Percentiles rank a stretch among this genome's conserved stretches.
Conservation (phyloP, 2,329 filamentous ascomycete species). For the Hypoxylon sp. region DNA sequence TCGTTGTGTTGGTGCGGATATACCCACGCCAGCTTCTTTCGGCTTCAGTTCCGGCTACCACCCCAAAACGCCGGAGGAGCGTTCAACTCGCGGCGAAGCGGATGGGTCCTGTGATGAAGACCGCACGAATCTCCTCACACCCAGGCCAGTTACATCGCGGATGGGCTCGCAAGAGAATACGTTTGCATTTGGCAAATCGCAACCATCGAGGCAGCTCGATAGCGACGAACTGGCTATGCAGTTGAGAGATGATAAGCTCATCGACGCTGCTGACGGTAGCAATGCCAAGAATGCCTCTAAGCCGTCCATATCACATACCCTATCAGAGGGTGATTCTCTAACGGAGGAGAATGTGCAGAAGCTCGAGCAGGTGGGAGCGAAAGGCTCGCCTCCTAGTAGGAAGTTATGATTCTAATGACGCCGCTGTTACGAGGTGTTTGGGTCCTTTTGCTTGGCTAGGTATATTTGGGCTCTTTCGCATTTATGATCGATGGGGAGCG, state of each 20-base stretch:
- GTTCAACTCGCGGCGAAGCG: constrained; percentile 11
- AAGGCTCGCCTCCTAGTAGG: constrained; percentile 20
- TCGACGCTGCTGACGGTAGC: constrained; percentile 59
- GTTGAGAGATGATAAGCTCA: constrained; percentile 61
- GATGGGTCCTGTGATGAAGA: constrained; percentile 37
- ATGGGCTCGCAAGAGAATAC: constrained; percentile 55
- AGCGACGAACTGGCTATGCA: constrained; percentile 56
- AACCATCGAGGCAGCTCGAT: constrained; percentile 51
- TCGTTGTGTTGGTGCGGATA: constrained; percentile 53
- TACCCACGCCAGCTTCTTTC: constrained; percentile 40
- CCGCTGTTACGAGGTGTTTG: constrained; percentile 12
- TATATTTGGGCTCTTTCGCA: constrained; percentile 1
- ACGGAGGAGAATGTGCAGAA: constrained; percentile 68
- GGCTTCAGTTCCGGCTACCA: constrained; percentile 29
- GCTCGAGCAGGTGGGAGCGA: constrained; percentile 52
- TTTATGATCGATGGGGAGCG: neutral
- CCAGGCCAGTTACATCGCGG: constrained; percentile 54
- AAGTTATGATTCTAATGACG: constrained; percentile 17
- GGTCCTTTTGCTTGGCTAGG: neutral
- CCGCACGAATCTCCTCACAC: constrained; percentile 52
- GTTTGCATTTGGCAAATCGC: constrained; percentile 57
- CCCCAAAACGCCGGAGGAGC: constrained; percentile 40
- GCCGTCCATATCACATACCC: constrained; percentile 26
- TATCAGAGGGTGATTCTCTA: constrained; percentile 60
- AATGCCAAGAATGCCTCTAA: constrained; percentile 39